Evolutionary conservation across 1,139 yeast genomes (phyloP).

Genomic region (Schwanniomyces etchellsii): DNA sequence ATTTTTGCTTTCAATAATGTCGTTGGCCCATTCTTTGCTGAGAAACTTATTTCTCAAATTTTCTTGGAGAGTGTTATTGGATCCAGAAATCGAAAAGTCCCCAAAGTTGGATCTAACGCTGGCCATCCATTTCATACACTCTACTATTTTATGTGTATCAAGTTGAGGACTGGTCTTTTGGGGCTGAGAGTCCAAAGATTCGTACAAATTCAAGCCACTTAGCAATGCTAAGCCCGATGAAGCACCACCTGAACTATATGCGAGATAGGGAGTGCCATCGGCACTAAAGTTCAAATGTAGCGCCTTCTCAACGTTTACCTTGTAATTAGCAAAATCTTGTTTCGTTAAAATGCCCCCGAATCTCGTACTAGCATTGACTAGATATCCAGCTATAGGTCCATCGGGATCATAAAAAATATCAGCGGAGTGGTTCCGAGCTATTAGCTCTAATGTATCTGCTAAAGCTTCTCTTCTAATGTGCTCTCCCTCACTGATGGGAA

Average conservation of each 20-base stretch:
- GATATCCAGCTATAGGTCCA: slow-evolving; percentile 61
- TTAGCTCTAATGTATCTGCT: slow-evolving; percentile 60
- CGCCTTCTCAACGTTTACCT: slow-evolving; percentile 52
- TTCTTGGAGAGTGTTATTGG: slow-evolving; percentile 13
- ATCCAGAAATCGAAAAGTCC: slow-evolving; percentile 29
- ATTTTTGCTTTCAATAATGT: slow-evolving; percentile 38
- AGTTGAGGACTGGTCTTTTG: slow-evolving; percentile 16
- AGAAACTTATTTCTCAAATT: slow-evolving; percentile 26
- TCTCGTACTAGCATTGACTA: slow-evolving; percentile 39
- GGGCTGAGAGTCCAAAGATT: slow-evolving; percentile 19
- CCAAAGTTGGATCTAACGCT: slow-evolving; percentile 81
- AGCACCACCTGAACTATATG: slow-evolving; percentile 70
- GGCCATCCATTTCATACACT: slow-evolving; percentile 91
- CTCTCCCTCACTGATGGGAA: slow-evolving; percentile 50
- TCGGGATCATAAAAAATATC: slow-evolving; percentile 78
- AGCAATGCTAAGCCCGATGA: slow-evolving; percentile 80
- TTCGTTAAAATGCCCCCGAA: slow-evolving; percentile 59
- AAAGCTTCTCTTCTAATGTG: slow-evolving; percentile 49
- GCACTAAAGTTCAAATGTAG: slow-evolving; percentile 28
- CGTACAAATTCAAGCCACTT: slow-evolving; percentile 65
- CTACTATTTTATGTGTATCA: slow-evolving; percentile 67
- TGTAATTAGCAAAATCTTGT: slow-evolving; percentile 62
- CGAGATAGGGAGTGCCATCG: slow-evolving; percentile 34
- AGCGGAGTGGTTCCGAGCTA: slow-evolving; percentile 72
- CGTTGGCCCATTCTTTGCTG: slow-evolving; percentile 48